These are phyloP conservation scores for Physocladia obscura DNA, from an alignment of 192 early-diverging fungal species.

Conservation along the genomic window DNA sequence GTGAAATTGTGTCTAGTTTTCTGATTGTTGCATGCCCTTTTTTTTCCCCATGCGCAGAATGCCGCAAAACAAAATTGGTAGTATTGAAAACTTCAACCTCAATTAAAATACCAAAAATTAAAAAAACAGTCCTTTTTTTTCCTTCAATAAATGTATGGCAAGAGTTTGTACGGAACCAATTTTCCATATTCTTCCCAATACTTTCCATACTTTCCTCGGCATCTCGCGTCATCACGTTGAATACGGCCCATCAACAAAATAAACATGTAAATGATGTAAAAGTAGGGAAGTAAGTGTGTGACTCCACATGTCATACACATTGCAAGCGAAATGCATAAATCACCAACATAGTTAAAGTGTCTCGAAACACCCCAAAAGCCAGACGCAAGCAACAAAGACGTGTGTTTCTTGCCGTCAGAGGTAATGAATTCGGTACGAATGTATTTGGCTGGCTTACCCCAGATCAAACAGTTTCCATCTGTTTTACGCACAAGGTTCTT, in stretches of 20 bases:
- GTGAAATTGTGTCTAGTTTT: too few relatives aligned
- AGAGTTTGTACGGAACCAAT: conserved; percentile 56
- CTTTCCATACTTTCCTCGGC: conserved; percentile 77
- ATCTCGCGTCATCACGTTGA: conserved; percentile 68
- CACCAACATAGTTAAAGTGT: conserved; percentile 83
- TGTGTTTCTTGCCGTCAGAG: conserved; percentile 70
- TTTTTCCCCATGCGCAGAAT: too few relatives aligned
- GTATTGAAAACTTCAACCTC: not conserved
- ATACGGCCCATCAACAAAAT: conserved; percentile 71
- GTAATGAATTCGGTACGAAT: conserved; percentile 72
- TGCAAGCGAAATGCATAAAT: conserved; percentile 68
- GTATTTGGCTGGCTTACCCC: conserved; percentile 73
- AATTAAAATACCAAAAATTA: not conserved
- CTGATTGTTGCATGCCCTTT: too few relatives aligned
- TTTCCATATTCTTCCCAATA: conserved; percentile 76
- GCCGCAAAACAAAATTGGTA: not conserved
- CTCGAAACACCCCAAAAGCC: conserved; percentile 83
- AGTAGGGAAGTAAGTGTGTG: conserved; percentile 69
- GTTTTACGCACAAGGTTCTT: conserved; percentile 71
- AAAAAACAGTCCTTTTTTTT: not conserved
- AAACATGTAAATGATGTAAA: conserved; percentile 80
- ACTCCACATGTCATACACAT: conserved; percentile 74
- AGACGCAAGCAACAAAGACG: conserved; percentile 63
- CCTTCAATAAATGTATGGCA: conserved; percentile 15
- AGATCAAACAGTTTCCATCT: conserved; percentile 73